Conservation (phyloP, 768 basidiomycete species). For the Asterophora parasitica region DNA sequence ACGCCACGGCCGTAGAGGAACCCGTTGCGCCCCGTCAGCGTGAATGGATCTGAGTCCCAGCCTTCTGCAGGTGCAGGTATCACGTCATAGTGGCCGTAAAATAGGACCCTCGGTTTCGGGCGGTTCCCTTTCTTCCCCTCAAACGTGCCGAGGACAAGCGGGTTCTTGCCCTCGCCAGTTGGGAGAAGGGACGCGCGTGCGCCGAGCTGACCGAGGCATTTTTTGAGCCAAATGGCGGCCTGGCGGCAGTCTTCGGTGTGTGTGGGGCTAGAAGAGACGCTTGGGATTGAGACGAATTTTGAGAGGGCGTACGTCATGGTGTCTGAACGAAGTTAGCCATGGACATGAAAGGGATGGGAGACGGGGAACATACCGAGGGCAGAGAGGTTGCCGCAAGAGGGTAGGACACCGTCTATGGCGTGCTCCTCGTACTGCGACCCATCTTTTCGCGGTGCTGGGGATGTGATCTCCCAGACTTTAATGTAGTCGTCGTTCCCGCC, state of each 20-base stretch:
- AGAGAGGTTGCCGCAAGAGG: background rate
- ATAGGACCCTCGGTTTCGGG: constrained; percentile 70
- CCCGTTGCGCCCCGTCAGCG: constrained; percentile 76
- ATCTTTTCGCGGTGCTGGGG: constrained; percentile 23
- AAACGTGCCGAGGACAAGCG: constrained; percentile 88
- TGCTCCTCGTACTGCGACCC: constrained; percentile 1
- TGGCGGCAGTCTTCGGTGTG: constrained; percentile 89
- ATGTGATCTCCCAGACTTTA: constrained; percentile 64
- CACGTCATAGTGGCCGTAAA: constrained; percentile 99
- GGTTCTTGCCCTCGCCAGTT: constrained; percentile 72
- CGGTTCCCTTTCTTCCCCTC: constrained; percentile 56
- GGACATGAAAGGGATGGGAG: background rate
- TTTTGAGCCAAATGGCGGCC: constrained; percentile 88
- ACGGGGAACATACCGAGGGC: constrained; percentile 7
- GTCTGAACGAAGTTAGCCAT: constrained; percentile 36
- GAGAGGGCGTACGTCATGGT: constrained; percentile 75
- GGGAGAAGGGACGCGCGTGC: constrained; percentile 75
- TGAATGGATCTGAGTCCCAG: constrained; percentile 86
- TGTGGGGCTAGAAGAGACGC: constrained; percentile 64
- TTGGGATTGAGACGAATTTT: constrained; percentile 84
- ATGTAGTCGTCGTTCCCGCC: constrained; percentile 85
- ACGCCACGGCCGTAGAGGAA: constrained; percentile 89
- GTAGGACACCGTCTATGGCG: background rate
- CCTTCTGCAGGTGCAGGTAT: constrained; percentile 69
- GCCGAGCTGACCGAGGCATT: constrained; percentile 83